These are phyloP conservation scores for Ceratocystis albifundus DNA, from an alignment of 2,329 filamentous ascomycete species.

Conservation along the genomic window DNA sequence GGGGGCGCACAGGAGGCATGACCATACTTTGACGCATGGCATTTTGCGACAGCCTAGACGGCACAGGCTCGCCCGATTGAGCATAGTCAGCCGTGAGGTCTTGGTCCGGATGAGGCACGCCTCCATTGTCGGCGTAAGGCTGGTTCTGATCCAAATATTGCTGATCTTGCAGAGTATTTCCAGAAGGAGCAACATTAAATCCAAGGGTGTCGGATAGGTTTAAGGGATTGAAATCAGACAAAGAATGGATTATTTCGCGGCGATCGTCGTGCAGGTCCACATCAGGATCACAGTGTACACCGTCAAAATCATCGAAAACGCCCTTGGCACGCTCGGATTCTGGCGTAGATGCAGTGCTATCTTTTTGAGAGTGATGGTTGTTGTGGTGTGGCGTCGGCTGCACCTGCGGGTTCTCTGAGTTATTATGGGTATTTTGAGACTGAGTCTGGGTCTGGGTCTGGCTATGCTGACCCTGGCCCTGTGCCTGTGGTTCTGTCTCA, in stretches of 20 bases:
- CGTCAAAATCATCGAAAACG: conserved; percentile 72
- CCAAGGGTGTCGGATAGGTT: conserved; percentile 15
- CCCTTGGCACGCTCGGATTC: conserved; percentile 53
- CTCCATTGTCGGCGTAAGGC: neutral
- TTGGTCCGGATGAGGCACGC: neutral
- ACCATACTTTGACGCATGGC: conserved; percentile 16
- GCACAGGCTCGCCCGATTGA: neutral
- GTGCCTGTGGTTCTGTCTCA: neutral
- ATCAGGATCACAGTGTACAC: conserved; percentile 58
- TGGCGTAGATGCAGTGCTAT: conserved; percentile 28
- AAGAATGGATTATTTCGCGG: conserved; percentile 4
- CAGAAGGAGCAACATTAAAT: conserved; percentile 3
- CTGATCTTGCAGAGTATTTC: neutral
- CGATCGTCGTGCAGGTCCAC: conserved; percentile 14
- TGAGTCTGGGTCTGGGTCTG: neutral
- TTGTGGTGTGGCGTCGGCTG: neutral
- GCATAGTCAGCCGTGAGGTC: neutral
- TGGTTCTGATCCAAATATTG: neutral
- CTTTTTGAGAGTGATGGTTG: neutral
- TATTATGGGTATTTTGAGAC: neutral
- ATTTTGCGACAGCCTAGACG: neutral
- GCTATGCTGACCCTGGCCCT: neutral
- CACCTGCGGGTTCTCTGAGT: neutral
- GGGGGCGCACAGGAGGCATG: conserved; percentile 32
- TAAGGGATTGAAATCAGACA: conserved; percentile 11